Percentiles rank a stretch among this genome's conserved stretches.
These are phyloP conservation scores for Lachnellula occidentalis DNA, from an alignment of 2,329 filamentous ascomycete genomes.

Conservation along the genomic window DNA sequence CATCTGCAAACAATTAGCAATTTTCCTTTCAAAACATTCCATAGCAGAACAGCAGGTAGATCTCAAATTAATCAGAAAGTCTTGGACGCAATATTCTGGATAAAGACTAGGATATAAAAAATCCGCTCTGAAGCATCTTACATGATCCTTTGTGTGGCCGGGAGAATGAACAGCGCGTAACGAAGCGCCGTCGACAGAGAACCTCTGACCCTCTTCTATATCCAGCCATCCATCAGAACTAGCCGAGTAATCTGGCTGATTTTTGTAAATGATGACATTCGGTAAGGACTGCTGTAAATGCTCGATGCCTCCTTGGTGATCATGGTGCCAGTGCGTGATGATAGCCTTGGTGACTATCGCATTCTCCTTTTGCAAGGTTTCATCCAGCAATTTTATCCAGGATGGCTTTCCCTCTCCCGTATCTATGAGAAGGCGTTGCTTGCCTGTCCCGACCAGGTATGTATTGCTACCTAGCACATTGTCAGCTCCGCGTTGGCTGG, in stretches of 20 bases:
- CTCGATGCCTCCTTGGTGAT: conserved; percentile 73
- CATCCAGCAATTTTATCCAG: conserved; percentile 65
- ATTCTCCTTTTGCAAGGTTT: conserved; percentile 60
- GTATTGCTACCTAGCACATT: conserved; percentile 82
- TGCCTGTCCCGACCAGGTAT: conserved; percentile 78
- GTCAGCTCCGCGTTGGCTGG: conserved; percentile 33
- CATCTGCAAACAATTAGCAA: conserved; percentile 38
- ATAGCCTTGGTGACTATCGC: conserved; percentile 65
- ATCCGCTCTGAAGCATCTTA: no score
- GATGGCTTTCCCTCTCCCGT: conserved; percentile 71
- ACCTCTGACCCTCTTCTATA: conserved; percentile 51
- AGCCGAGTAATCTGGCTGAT: conserved; percentile 41
- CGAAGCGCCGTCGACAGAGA: conserved; percentile 55
- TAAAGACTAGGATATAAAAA: no score
- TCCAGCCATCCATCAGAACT: conserved; percentile 39
- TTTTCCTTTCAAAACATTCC: no score
- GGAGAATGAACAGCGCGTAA: conserved; percentile 61
- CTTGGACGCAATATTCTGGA: no score
- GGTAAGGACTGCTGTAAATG: conserved; percentile 64
- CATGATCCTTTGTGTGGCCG: conserved; percentile 75
- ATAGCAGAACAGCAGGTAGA: no score
- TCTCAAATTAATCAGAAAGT: no score
- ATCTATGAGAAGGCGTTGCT: conserved; percentile 74
- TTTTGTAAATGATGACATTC: conserved; percentile 59
- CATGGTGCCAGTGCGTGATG: conserved; percentile 88